These are phyloP conservation scores for Pyrus bretschneideri DNA, from an alignment of 306 rosid genomes.

Conservation along the genomic window DNA sequence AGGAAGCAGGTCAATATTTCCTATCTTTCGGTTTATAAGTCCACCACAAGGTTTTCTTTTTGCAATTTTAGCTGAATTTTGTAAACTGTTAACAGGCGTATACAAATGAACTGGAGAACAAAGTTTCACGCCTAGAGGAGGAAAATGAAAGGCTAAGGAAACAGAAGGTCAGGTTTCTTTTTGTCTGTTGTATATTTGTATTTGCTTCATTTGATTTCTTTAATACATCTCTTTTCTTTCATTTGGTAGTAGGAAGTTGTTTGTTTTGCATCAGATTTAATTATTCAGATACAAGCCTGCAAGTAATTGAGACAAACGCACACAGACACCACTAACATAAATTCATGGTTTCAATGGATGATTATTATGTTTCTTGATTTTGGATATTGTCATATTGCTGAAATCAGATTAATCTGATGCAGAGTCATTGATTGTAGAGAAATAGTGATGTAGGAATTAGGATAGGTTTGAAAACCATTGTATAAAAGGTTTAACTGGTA, in stretches of 20 bases:
- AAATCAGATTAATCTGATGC: background rate
- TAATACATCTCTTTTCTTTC: background rate
- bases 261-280: background rate
- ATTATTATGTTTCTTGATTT: background rate
- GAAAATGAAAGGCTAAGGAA: conserved; percentile 90
- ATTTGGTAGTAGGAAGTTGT: background rate
- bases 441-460: background rate
- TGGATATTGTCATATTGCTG: background rate
- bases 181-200: background rate
- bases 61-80: background rate
- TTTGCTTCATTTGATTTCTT: conserved; percentile 4
- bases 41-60: background rate
- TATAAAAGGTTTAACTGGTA: background rate
- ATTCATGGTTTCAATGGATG: background rate
- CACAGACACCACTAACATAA: background rate
- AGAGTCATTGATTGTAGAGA: background rate
- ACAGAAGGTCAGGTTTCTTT: conserved; percentile 58
- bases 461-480: background rate
- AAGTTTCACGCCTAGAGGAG: conserved; percentile 78
- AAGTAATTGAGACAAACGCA: background rate
- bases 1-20: conserved; percentile 67
- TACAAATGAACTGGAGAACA: conserved; percentile 82
- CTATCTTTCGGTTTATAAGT: background rate
- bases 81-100: conserved; percentile 56
- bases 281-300: background rate